Percentiles rank a stretch among this genome's conserved stretches.
phyloP scores from a whole-genome alignment of 257 asterid genomes.

The Petrea volubilis region DNA sequence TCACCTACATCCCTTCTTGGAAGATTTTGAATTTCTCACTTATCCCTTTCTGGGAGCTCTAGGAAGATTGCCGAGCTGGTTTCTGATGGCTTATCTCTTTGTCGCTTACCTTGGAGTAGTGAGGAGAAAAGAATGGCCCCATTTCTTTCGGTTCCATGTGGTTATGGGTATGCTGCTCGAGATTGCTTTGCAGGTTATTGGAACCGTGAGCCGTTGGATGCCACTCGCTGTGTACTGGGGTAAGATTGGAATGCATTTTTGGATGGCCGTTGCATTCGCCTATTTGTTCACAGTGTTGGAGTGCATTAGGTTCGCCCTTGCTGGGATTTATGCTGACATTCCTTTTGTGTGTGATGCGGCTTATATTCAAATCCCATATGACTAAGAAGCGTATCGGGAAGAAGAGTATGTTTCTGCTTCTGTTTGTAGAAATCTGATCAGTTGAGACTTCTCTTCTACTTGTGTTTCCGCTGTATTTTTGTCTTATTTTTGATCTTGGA shows the following conservation, averaged over 20 bases:
- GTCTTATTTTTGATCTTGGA: background rate
- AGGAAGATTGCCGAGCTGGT: slow-evolving; percentile 84
- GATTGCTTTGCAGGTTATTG: slow-evolving; percentile 79
- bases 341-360: slow-evolving; percentile 95
- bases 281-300: slow-evolving; percentile 80
- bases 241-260: slow-evolving; percentile 82
- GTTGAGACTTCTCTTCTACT: background rate
- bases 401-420: background rate
- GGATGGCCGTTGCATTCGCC: slow-evolving; percentile 73
- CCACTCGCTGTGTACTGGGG: slow-evolving; percentile 84
- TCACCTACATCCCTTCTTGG: slow-evolving; percentile 75
- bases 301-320: slow-evolving; percentile 75
- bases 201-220: slow-evolving; percentile 87
- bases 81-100: slow-evolving; percentile 81
- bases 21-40: slow-evolving; percentile 65
- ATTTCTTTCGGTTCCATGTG: slow-evolving; percentile 86
- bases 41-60: slow-evolving; percentile 68
- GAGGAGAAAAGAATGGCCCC: slow-evolving; percentile 95
- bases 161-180: slow-evolving; percentile 93
- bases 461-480: background rate
- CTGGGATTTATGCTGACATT: slow-evolving; percentile 88
- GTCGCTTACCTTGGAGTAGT: slow-evolving; percentile 83
- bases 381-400: slow-evolving; percentile 29
- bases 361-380: slow-evolving; percentile 85
- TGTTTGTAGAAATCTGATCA: background rate